Conservation (phyloP, 768 basidiomycete genomes). For the Daedaleopsis nitida region DNA sequence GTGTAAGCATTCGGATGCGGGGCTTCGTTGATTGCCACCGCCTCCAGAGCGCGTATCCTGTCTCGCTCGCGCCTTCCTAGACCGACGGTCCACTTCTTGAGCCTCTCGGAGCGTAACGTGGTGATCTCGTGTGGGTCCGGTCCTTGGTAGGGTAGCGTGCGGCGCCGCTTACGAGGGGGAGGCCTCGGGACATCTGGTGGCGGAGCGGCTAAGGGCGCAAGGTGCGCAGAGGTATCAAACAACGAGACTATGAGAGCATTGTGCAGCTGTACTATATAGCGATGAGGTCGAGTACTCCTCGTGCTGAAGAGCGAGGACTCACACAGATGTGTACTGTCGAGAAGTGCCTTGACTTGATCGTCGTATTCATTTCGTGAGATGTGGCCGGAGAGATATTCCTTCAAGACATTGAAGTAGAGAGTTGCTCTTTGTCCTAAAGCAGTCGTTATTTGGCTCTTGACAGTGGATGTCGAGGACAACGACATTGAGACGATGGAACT, state of each 20-base stretch:
- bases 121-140: conserved; percentile 53
- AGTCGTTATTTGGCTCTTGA: conserved; percentile 66
- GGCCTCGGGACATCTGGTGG: conserved; percentile 64
- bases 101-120: conserved; percentile 58
- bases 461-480: conserved; percentile 70
- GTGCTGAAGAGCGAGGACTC: background rate
- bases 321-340: conserved; percentile 32
- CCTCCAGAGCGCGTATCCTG: conserved; percentile 56
- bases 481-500: conserved; percentile 56
- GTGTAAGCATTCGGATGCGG: conserved; percentile 46
- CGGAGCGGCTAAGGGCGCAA: conserved; percentile 60
- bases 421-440: conserved; percentile 63
- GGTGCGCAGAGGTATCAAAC: conserved; percentile 76
- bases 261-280: conserved; percentile 67
- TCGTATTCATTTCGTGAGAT: conserved; percentile 80
- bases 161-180: conserved; percentile 69
- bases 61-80: conserved; percentile 77
- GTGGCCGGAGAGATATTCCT: conserved; percentile 64
- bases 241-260: conserved; percentile 84
- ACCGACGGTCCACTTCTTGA: conserved; percentile 76
- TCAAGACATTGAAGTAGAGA: conserved; percentile 64
- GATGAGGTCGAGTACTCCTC: background rate
- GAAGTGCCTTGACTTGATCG: conserved; percentile 59
- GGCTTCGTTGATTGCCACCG: conserved; percentile 39
- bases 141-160: conserved; percentile 71